Conservation (phyloP, 306 rosid genomes). For the Citrullus colocynthis region DNA sequence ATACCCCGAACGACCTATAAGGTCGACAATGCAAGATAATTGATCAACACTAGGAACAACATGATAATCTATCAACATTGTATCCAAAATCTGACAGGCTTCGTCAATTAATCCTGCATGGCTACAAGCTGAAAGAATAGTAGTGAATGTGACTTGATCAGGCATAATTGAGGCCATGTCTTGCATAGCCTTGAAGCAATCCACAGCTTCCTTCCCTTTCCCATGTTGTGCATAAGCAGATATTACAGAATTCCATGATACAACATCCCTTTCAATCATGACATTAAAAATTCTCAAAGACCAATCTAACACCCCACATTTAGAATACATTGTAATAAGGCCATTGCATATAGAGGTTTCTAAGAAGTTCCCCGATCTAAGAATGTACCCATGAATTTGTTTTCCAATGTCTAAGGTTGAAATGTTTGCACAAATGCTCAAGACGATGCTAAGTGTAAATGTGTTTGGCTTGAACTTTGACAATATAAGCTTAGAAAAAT, state of each 20-base stretch:
- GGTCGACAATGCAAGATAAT: constrained; percentile 67
- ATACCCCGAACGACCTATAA: constrained; percentile 59
- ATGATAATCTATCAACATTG: constrained; percentile 38
- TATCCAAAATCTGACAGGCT: constrained; percentile 38
- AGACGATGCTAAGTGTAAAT: constrained; percentile 43
- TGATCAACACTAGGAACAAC: constrained; percentile 47
- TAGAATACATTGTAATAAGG: constrained; percentile 57
- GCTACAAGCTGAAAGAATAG: constrained; percentile 72
- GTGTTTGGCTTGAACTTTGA: constrained; percentile 44
- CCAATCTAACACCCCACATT: constrained; percentile 50
- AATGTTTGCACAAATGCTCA: constrained; percentile 56
- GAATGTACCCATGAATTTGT: constrained; percentile 53
- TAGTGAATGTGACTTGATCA: constrained; percentile 59
- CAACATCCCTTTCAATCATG: constrained; percentile 46
- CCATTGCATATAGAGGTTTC: constrained; percentile 44
- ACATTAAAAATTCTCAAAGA: constrained; percentile 45
- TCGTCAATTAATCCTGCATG: constrained; percentile 61
- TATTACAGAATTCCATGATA: constrained; percentile 72
- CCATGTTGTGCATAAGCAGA: constrained; percentile 76
- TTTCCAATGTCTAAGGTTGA: constrained; percentile 50
- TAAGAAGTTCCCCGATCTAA: constrained; percentile 27
- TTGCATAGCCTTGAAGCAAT: constrained; percentile 48
- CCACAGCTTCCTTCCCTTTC: constrained; percentile 51
- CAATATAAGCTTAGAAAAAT: constrained; percentile 29
- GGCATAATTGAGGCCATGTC: constrained; percentile 31